Evolutionary conservation across 257 asterid species (phyloP).

Genomic region (Mentha longifolia): DNA sequence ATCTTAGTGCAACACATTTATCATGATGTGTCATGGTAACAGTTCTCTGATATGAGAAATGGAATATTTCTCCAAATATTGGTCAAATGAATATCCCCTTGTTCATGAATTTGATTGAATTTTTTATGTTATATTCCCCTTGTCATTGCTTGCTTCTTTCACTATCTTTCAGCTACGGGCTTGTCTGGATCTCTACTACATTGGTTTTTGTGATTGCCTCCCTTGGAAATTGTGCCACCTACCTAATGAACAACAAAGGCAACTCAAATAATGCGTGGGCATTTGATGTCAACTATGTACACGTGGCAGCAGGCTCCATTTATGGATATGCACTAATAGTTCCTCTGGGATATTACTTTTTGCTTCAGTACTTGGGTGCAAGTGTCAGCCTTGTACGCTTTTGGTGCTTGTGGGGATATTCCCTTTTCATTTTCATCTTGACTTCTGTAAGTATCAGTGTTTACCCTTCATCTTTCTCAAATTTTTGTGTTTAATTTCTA

Average conservation of each 20-base stretch:
- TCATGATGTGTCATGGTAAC: constrained; percentile 13
- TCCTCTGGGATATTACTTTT: constrained; percentile 88
- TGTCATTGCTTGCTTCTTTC: constrained; percentile 25
- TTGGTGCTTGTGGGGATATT: constrained; percentile 99
- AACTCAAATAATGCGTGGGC: constrained; percentile 58
- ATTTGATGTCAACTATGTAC: constrained; percentile 81
- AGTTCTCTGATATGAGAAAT: constrained; percentile 16
- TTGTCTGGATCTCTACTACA: constrained; percentile 94
- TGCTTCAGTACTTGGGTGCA: constrained; percentile 84
- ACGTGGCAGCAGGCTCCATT: constrained; percentile 76
- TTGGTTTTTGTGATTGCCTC: constrained; percentile 81
- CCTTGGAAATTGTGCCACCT: constrained; percentile 89
- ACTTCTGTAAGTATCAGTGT: constrained; percentile 68
- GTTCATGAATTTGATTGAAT: constrained; percentile 5
- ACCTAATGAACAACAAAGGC: constrained; percentile 63
- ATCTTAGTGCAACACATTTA: constrained; percentile 10
- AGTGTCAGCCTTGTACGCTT: constrained; percentile 85
- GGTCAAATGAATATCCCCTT: constrained; percentile 7
- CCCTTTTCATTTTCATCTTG: constrained; percentile 80
- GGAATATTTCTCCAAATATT: background rate
- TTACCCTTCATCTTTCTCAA: constrained; percentile 5
- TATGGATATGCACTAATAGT: constrained; percentile 88
- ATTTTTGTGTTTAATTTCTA: constrained; percentile 17
- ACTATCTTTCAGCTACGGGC: constrained; percentile 70
- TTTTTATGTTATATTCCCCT: constrained; percentile 10